Base-by-base conservation (phyloP, 78 protist genomes). In the Protostelium mycophagum region DNA sequence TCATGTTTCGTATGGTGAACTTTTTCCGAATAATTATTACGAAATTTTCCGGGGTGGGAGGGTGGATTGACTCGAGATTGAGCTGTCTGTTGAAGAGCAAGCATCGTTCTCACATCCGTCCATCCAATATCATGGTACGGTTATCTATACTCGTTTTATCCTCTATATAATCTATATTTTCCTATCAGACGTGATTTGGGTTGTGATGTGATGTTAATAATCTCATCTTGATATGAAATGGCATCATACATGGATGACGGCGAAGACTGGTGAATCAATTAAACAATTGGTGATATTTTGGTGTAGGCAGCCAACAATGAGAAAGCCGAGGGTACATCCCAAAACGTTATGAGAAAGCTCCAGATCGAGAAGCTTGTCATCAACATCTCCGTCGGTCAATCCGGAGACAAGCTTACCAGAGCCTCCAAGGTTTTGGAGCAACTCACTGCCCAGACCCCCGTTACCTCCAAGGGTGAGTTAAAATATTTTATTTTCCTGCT, bases 361-460 rank as follows among this genome's bases (percentile, higher is more conserved):
- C 37, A 38, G 86, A 95, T 99, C 88, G 98, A 94, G 83, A 99
- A 99, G 96, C 98, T 99, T 36, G 91, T 95, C 85, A 90, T 99
- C 90, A 98, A 99, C 99, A 97, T 98, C 87, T 96, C 97, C 88
- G 99, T 98, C 38, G 99, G 99, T 37, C 99, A 99, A 93, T 63
- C 93, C 85, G 99, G 99, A 87, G 99, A 99, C 88, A 86, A 98
- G 34, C 96, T 99, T 38, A 98, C 99, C 87, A 96, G 99, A 87
- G 99, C 99, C 38, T 97, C 99, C 37, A 97, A 97, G 96, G 99
- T 99, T 36, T 96, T 99, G n/a, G 97, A 98, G 96, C 93, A 90
- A 88, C 96, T 99, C 34, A 96, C 99, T 86, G 99, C 97, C 35
- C 99, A 99, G 97, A 87, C 88, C 73, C 99, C 99, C 84, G 95